Evolutionary conservation across 2,329 filamentous ascomycete species (phyloP).

Genomic region (Eurotiales sp.): DNA sequence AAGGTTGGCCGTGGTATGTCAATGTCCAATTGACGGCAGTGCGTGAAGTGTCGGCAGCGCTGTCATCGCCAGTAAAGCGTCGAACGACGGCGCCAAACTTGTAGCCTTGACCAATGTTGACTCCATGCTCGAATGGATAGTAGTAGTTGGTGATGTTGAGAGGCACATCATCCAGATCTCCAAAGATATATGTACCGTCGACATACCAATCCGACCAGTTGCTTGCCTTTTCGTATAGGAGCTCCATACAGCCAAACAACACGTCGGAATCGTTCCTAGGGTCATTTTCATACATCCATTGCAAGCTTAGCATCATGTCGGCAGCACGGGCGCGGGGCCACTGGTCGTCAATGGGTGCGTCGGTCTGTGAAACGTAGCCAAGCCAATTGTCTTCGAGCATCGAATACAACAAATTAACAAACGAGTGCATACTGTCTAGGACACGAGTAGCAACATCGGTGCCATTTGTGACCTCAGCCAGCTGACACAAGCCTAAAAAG

Average conservation of each 20-base stretch:
- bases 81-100: constrained; percentile 45
- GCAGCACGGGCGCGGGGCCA: constrained; percentile 39
- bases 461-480: constrained; percentile 48
- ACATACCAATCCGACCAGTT: constrained; percentile 42
- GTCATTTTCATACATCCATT: constrained; percentile 48
- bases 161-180: constrained; percentile 32
- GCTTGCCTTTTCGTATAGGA: constrained; percentile 37
- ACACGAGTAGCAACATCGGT: constrained; percentile 40
- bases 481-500: constrained; percentile 47
- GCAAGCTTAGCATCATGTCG: constrained; percentile 46
- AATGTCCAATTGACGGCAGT: constrained; percentile 48
- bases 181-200: constrained; percentile 34
- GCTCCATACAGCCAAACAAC: constrained; percentile 43
- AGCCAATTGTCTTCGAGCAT: constrained; percentile 55
- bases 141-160: constrained; percentile 26
- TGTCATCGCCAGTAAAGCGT: constrained; percentile 44
- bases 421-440: constrained; percentile 49
- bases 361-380: constrained; percentile 46
- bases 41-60: constrained; percentile 37
- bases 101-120: constrained; percentile 48
- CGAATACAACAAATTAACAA: constrained; percentile 47
- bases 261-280: constrained; percentile 33
- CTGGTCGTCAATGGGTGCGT: constrained; percentile 41
- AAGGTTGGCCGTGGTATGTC: constrained; percentile 46
- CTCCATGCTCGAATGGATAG: constrained; percentile 45